phyloP scores from a whole-genome alignment of 805 yeast species.

The Ascoidea tarda region DNA sequence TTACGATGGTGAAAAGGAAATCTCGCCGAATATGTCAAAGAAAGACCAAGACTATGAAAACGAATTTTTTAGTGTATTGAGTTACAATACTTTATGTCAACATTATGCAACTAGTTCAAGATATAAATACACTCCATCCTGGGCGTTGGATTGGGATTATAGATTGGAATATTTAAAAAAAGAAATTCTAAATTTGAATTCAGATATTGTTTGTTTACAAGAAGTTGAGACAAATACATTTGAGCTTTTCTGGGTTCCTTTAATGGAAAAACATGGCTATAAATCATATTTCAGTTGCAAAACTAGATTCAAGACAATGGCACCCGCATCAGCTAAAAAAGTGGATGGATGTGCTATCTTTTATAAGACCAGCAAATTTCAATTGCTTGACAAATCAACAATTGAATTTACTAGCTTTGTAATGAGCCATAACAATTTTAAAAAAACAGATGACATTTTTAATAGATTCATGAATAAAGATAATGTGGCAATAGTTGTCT shows the following conservation, averaged over 20 bases:
- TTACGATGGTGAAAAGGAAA: constrained; percentile 16
- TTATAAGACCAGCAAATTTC: constrained; percentile 56
- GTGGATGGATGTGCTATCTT: constrained; percentile 99
- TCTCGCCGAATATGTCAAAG: constrained; percentile 17
- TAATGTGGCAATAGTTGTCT: constrained; percentile 70
- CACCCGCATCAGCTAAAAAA: constrained; percentile 40
- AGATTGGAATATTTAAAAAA: constrained; percentile 65
- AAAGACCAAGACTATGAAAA: constrained; percentile 17
- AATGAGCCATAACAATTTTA: constrained; percentile 72
- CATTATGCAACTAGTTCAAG: constrained; percentile 86
- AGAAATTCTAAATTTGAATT: constrained; percentile 48
- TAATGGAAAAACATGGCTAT: constrained; percentile 62
- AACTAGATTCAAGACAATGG: constrained; percentile 32
- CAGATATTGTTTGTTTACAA: constrained; percentile 84
- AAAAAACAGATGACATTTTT: constrained; percentile 86
- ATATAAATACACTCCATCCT: constrained; percentile 90
- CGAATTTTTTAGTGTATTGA: constrained; percentile 57
- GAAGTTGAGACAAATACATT: constrained; percentile 84
- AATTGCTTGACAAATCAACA: constrained; percentile 51
- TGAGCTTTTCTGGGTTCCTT: constrained; percentile 78
- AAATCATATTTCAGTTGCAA: constrained; percentile 73
- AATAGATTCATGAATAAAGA: constrained; percentile 95
- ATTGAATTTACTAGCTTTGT: constrained; percentile 77
- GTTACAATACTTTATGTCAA: constrained; percentile 89
- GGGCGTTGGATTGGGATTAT: constrained; percentile 94